Evolutionary conservation across 2,329 filamentous ascomycete species (phyloP), one percentile per base, ranked within the genome.

Genomic region (Fusarium mangiferae): DNA sequence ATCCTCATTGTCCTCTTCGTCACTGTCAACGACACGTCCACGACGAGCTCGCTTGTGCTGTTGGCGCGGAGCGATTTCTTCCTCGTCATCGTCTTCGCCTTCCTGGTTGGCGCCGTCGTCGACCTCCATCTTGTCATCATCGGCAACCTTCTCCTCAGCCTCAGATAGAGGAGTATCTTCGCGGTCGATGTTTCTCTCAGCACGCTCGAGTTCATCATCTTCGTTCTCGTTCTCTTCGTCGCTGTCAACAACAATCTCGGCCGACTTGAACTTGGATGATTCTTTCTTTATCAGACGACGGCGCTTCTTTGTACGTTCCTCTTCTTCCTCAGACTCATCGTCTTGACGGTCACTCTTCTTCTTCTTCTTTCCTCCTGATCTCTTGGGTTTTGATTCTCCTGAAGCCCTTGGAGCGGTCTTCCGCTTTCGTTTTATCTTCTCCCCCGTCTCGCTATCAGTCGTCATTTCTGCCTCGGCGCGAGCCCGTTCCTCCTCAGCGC

Each of bases 191-290:
- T 81, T 82, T 57, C 82, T 80, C 74, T 87, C 86, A 1, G 85
- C 85, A 36, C 82, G 82, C n/a, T 87, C 86, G 8, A 87, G 81
- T 10, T 81, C 82, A 46, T 84, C 81, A 20, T 84, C 81, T 22
- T 83, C 82, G 13, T 84, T 80, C 22, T 52, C 85, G 15, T 66
- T 70, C 7, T 87, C 87, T 22, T 89, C 90, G 73, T 93, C 92
- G 69, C 92, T 94, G 72, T 96, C 93, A 49, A 94, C 92, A 35
- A 98, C 91, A 71, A 95, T 90, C 82, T 97, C 95, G 4, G 89
- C 91, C 57, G 93, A 95, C 88, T 98, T 98, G 87, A 90, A 97
- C 83, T 97, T 97, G 81, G 80, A 74, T 35, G 79, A 78, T 61
- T 83, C 82, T 69, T 83, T 85, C 73, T 90, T 87, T 69, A 83